phyloP scores from a whole-genome alignment of 345 rosid species.

The Euphorbia pulcherrima region DNA sequence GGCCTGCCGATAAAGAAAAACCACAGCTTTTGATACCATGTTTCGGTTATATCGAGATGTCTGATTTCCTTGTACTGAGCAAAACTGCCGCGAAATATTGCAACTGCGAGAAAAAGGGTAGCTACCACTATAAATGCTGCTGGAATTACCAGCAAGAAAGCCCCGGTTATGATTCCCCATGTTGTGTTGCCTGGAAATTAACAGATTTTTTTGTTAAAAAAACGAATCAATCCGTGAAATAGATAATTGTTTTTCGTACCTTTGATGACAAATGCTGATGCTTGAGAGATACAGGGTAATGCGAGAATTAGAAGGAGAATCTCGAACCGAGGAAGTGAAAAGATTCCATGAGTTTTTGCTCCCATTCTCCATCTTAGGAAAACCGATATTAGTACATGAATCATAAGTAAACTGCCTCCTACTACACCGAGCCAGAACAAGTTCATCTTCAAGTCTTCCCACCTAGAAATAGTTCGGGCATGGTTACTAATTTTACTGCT shows the following conservation, averaged over 20 bases:
- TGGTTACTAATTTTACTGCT: neutral
- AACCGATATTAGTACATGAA: constrained; percentile 26
- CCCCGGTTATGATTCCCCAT: constrained; percentile 42
- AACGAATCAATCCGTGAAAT: neutral
- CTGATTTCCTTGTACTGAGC: constrained; percentile 46
- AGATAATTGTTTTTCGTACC: constrained; percentile 25
- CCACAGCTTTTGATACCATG: constrained; percentile 36
- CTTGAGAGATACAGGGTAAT: constrained; percentile 48
- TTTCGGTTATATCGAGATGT: constrained; percentile 16
- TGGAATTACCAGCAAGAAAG: constrained; percentile 43
- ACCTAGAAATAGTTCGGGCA: constrained; percentile 27
- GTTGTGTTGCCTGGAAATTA: constrained; percentile 38
- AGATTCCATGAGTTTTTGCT: constrained; percentile 31
- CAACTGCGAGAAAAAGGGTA: constrained; percentile 33
- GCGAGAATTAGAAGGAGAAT: constrained; percentile 42
- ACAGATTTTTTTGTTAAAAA: constrained; percentile 10
- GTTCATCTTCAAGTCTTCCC: constrained; percentile 50
- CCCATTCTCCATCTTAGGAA: constrained; percentile 45
- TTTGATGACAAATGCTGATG: constrained; percentile 48
- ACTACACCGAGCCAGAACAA: constrained; percentile 50
- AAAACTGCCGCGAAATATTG: constrained; percentile 34
- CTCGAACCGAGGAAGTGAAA: constrained; percentile 46
- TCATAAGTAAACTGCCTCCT: constrained; percentile 31
- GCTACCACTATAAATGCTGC: constrained; percentile 39
- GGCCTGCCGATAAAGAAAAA: constrained; percentile 33